Conservation (phyloP, 768 basidiomycete genomes). For the Chalciporus pseudorubinellus region DNA sequence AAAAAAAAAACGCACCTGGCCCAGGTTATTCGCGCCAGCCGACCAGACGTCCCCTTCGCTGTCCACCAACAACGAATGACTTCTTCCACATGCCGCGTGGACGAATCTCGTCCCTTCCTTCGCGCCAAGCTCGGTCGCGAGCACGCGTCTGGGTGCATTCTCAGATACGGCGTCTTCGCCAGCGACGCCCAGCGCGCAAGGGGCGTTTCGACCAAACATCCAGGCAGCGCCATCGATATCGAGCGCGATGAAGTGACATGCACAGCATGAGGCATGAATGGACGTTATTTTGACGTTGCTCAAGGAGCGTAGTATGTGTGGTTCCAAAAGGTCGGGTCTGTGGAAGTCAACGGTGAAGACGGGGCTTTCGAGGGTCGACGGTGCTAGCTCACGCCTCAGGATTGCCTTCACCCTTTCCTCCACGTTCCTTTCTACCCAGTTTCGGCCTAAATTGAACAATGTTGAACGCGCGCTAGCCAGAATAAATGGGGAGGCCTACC, state of each 20-base stretch:
- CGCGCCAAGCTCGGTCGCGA: constrained; percentile 61
- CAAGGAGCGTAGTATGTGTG: constrained; percentile 86
- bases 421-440: constrained; percentile 72
- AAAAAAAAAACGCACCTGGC: constrained; percentile 73
- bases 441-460: constrained; percentile 52
- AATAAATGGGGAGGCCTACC: constrained; percentile 42
- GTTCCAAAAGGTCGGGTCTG: constrained; percentile 82
- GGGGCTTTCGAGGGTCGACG: background rate
- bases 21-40: constrained; percentile 75
- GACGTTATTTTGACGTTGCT: constrained; percentile 73
- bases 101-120: constrained; percentile 60
- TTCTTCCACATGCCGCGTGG: constrained; percentile 78
- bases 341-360: constrained; percentile 20
- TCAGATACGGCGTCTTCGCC: constrained; percentile 63
- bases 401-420: constrained; percentile 43
- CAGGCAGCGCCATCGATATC: constrained; percentile 80
- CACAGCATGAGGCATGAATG: constrained; percentile 71
- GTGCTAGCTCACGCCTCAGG: constrained; percentile 32
- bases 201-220: constrained; percentile 86
- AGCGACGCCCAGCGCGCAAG: constrained; percentile 60
- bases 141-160: constrained; percentile 64
- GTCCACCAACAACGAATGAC: constrained; percentile 80
- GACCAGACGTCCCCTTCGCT: constrained; percentile 83
- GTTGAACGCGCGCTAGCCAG: constrained; percentile 6
- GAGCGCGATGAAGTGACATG: constrained; percentile 74